Evolutionary conservation across 768 basidiomycete genomes (phyloP), one percentile per base, ranked within the genome.

Genomic region (Mycena venus): DNA sequence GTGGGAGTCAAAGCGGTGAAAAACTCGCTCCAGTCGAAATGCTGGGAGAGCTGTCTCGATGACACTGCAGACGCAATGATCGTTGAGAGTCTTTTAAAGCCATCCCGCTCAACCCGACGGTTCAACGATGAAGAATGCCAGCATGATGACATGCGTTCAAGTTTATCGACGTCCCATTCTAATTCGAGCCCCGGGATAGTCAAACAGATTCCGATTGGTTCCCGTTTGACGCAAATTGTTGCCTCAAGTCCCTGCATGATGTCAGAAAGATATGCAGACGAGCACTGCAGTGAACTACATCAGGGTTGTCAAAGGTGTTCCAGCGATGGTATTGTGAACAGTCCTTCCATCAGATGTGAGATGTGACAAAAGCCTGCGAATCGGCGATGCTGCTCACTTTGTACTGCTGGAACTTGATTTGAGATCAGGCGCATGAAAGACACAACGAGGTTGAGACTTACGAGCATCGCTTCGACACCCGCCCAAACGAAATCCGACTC

Each of bases 401-500:
- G 38, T 56, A 67, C 53, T 55, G 65, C 27, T 42, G 32, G 27
- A 67, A 67, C 65, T 66, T 36, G 23, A 31, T n/a, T 29, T 51
- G 36, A 38, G 59, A 31, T 61, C 34, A 27, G 6, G 12, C 11
- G 7, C 4, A 10, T 27, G 49, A 23, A 51, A 51, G 49, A 51
- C 25, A 23, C 23, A 36, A 21, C 34, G 31, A 38, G 34, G 21
- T 14, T 12, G n/a, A 40, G 55, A 29, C 23, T n/a, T 31, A 67
- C 65, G n/a, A 67, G 65, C 51, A 67, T 55, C 3, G 32, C 53
- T 31, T 56, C 65, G 32, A 56, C 15, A 21, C 34, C 27, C 2
- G 17, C 32, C 65, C 53, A 56, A 4, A 67, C 36, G 19, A 67
- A 38, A 15, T 67, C 65, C 11, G 65, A 36, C 1, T 32, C 1